Evolutionary conservation across 2,329 filamentous ascomycete species (phyloP).

Genomic region (Pseudopithomyces chartarum): DNA sequence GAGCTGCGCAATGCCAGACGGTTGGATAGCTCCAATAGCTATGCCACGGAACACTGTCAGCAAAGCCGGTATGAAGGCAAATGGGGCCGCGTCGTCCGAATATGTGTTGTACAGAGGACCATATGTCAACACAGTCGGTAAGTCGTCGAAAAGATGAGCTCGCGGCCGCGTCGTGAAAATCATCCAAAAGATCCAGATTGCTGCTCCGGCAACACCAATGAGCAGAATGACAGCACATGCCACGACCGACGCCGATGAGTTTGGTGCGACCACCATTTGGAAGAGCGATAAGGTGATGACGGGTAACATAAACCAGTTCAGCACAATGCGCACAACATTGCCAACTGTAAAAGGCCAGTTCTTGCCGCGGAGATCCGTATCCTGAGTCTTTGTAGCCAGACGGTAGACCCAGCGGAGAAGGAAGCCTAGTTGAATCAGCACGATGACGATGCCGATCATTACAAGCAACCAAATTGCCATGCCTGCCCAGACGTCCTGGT

Average conservation of each 20-base stretch:
- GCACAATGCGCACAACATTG: slow-evolving; percentile 74
- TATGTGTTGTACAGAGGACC: slow-evolving; percentile 97
- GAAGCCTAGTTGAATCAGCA: slow-evolving; percentile 79
- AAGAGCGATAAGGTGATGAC: slow-evolving; percentile 87
- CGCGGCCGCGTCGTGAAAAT: slow-evolving; percentile 82
- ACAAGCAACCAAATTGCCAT: slow-evolving; percentile 90
- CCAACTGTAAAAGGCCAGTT: slow-evolving; percentile 78
- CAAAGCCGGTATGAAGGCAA: slow-evolving; percentile 83
- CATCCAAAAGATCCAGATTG: slow-evolving; percentile 77
- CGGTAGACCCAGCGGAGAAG: slow-evolving; percentile 76
- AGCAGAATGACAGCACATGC: slow-evolving; percentile 77
- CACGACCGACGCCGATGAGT: slow-evolving; percentile 72
- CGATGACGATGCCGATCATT: slow-evolving; percentile 70
- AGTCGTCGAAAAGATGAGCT: slow-evolving; percentile 88
- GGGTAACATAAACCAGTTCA: slow-evolving; percentile 90
- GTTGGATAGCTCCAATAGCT: slow-evolving; percentile 89
- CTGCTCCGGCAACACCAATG: slow-evolving; percentile 72
- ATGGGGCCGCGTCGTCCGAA: slow-evolving; percentile 88
- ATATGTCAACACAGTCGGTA: slow-evolving; percentile 86
- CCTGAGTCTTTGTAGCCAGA: slow-evolving; percentile 69
- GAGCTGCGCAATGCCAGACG: slow-evolving; percentile 90
- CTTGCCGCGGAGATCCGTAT: slow-evolving; percentile 88
- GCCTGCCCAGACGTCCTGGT: slow-evolving; percentile 86
- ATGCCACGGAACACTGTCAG: slow-evolving; percentile 86
- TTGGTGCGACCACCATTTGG: slow-evolving; percentile 77